Percentiles rank a stretch among this genome's conserved stretches.
Evolutionary conservation across 805 yeast genomes (phyloP).

Genomic region (Danielia oregonensis): DNA sequence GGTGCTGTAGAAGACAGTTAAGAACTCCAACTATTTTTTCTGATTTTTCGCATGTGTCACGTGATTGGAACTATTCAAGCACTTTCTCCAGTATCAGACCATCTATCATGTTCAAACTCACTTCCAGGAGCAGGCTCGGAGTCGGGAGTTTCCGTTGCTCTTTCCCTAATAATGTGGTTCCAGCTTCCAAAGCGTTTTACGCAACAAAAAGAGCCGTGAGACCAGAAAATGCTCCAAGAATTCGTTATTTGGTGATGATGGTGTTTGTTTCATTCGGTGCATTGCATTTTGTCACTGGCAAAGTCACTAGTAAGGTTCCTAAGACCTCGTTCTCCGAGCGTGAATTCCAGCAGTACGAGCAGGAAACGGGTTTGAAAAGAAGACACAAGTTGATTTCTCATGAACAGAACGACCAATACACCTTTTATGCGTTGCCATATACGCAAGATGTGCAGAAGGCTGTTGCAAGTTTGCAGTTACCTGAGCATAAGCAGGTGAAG

Average conservation of each 20-base stretch:
- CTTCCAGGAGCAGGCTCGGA: not conserved
- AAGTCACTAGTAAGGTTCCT: constrained; percentile 28
- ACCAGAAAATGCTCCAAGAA: constrained; percentile 22
- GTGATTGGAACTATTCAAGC: not conserved
- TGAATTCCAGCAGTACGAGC: constrained; percentile 47
- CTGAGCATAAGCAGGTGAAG: constrained; percentile 23
- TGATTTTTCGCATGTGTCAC: not conserved
- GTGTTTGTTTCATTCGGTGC: constrained; percentile 30
- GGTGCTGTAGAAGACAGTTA: not conserved
- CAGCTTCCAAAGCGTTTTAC: not conserved
- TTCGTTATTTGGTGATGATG: constrained; percentile 36
- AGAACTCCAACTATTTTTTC: not conserved
- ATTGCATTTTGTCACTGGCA: constrained; percentile 27
- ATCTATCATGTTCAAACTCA: not conserved
- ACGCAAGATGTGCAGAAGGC: constrained; percentile 17
- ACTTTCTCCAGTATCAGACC: too few species aligned
- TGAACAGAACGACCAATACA: constrained; percentile 35
- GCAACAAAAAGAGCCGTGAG: constrained; percentile 2
- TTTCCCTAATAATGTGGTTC: too few species aligned
- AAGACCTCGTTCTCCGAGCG: constrained; percentile 44
- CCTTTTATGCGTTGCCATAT: constrained; percentile 39
- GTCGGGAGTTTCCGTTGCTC: too few species aligned
- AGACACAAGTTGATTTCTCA: constrained; percentile 40
- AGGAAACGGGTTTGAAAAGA: constrained; percentile 50
- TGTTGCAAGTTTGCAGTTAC: constrained; percentile 10